These are phyloP conservation scores for Suhomyces guaymorum DNA, from an alignment of 1,139 yeast species.

Conservation along the genomic window DNA sequence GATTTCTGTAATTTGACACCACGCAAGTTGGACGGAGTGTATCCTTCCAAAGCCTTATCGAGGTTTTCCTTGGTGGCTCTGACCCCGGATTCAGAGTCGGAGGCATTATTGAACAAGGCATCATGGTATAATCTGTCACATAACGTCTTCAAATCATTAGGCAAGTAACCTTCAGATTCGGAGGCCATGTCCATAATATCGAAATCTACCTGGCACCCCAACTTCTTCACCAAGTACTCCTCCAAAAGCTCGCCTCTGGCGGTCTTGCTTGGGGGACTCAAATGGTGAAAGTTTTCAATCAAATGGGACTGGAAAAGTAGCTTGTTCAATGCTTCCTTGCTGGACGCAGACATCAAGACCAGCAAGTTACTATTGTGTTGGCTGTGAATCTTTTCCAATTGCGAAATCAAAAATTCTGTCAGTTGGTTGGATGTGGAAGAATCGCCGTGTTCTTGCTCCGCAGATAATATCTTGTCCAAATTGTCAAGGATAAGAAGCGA, in stretches of 20 bases:
- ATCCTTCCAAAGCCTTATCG: slow-evolving; percentile 61
- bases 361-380: slow-evolving; percentile 50
- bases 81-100: slow-evolving; percentile 19
- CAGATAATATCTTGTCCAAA: slow-evolving; percentile 72
- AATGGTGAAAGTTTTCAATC: slow-evolving; percentile 60
- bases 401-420: slow-evolving; percentile 46
- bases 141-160: slow-evolving; percentile 73
- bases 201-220: slow-evolving; percentile 35
- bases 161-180: slow-evolving; percentile 88
- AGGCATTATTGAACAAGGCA: slow-evolving; percentile 38
- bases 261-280: slow-evolving; percentile 71
- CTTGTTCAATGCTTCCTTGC: slow-evolving; percentile 67
- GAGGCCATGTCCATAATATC: slow-evolving; percentile 71
- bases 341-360: slow-evolving; percentile 56
- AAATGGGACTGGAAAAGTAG: slow-evolving; percentile 67
- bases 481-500: slow-evolving; percentile 76
- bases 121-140: slow-evolving; percentile 78
- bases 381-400: slow-evolving; percentile 40
- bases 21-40: slow-evolving; percentile 76
- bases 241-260: slow-evolving; percentile 56
- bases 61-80: slow-evolving; percentile 41
- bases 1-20: slow-evolving; percentile 87
- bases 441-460: slow-evolving; percentile 71
- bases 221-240: slow-evolving; percentile 41
- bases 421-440: slow-evolving; percentile 59